A percentile compares a stretch with the other conserved stretches of the same genome.
phyloP scores from a whole-genome alignment of 1,284 basidiomycete genomes.

The Peniophora sp. region DNA sequence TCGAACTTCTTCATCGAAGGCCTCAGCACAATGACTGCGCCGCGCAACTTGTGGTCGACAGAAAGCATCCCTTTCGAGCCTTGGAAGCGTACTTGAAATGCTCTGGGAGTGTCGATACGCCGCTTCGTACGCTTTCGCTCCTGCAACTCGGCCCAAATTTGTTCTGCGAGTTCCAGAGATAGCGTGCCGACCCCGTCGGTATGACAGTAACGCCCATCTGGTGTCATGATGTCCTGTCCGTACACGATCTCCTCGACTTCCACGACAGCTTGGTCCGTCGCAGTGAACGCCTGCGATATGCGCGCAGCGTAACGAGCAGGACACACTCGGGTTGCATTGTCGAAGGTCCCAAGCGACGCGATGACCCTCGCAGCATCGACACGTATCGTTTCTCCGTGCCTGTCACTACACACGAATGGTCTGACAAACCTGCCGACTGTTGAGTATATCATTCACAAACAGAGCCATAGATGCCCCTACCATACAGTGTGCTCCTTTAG shows the following conservation, averaged over 20 bases:
- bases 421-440: constrained; percentile 36
- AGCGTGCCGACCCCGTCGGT: constrained; percentile 69
- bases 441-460: not conserved
- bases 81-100: constrained; percentile 52
- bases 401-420: constrained; percentile 28
- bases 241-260: constrained; percentile 42
- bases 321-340: constrained; percentile 40
- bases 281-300: constrained; percentile 65
- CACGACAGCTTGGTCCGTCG: constrained; percentile 52
- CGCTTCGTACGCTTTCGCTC: constrained; percentile 29
- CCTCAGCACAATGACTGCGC: constrained; percentile 39
- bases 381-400: constrained; percentile 14
- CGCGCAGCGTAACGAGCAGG: constrained; percentile 67
- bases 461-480: not conserved
- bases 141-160: constrained; percentile 39
- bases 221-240: constrained; percentile 36
- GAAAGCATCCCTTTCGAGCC: constrained; percentile 60
- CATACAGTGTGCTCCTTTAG: constrained; percentile 46
- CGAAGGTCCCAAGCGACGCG: constrained; percentile 43
- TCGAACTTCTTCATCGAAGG: constrained; percentile 61
- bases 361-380: constrained; percentile 44
- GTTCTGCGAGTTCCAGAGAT: constrained; percentile 45
- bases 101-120: constrained; percentile 31
- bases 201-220: constrained; percentile 31
- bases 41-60: constrained; percentile 40